Percentiles rank a stretch among this genome's conserved stretches.
phyloP scores from a whole-genome alignment of 768 basidiomycete genomes.

The Hysterangium stoloniferum region DNA sequence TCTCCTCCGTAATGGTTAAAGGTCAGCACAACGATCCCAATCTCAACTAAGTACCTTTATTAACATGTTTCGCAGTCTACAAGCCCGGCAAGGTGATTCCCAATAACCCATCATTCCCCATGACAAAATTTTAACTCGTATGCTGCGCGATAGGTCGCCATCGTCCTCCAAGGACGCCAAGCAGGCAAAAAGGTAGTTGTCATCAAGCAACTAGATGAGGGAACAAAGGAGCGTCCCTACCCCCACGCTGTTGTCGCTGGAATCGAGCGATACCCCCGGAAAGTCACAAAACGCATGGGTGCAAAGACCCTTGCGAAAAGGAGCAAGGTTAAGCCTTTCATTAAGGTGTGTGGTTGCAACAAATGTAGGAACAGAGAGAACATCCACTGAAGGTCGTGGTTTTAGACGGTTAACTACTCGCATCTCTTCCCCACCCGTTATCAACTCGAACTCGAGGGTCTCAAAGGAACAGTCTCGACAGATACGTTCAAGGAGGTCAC shows the following conservation, averaged over 20 bases:
- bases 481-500: constrained; percentile 98
- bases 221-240: constrained; percentile 92
- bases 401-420: constrained; percentile 90
- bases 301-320: constrained; percentile 87
- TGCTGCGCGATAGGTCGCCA: constrained; percentile 58
- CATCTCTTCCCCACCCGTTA: constrained; percentile 99
- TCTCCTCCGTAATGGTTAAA: constrained; percentile 16
- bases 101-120: constrained; percentile 9
- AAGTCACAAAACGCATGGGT: constrained; percentile 97
- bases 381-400: neutral
- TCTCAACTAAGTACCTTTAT: neutral
- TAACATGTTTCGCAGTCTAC: constrained; percentile 51
- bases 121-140: constrained; percentile 1
- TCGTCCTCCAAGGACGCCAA: constrained; percentile 97
- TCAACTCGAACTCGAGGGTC: constrained; percentile 88
- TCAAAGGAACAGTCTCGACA: constrained; percentile 76
- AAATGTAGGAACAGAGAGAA: neutral
- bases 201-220: constrained; percentile 96
- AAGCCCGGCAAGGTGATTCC: constrained; percentile 81
- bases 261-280: constrained; percentile 95
- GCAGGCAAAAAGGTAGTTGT: constrained; percentile 99
- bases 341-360: constrained; percentile 69
- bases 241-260: constrained; percentile 98
- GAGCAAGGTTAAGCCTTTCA: constrained; percentile 99
- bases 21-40: constrained; percentile 7